A percentile compares a stretch with the other conserved stretches of the same genome.
phyloP scores from a whole-genome alignment of 331 rosid species.

The Malus hybrid region DNA sequence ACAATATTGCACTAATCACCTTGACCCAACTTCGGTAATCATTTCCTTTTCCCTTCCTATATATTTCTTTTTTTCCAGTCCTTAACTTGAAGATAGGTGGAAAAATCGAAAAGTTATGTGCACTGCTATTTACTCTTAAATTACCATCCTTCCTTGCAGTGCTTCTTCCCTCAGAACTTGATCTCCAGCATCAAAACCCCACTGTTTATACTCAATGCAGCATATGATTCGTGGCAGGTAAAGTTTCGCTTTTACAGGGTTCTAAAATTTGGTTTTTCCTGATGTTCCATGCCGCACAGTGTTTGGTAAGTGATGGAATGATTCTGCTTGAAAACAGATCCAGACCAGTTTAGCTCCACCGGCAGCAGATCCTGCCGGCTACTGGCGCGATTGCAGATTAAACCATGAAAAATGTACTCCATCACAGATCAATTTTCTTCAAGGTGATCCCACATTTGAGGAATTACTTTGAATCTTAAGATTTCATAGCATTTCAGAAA shows the following conservation, averaged over 20 bases:
- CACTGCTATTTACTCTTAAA: constrained; percentile 1
- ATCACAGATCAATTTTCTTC: constrained; percentile 68
- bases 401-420: constrained; percentile 62
- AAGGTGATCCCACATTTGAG: constrained; percentile 36
- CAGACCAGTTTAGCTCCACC: constrained; percentile 87
- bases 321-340: constrained; percentile 41
- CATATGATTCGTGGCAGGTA: constrained; percentile 98
- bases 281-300: neutral
- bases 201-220: constrained; percentile 76
- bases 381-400: constrained; percentile 80
- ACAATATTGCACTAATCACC: constrained; percentile 57
- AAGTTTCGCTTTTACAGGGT: neutral
- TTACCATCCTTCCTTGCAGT: constrained; percentile 36
- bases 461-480: neutral
- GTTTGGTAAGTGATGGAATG: neutral
- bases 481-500: neutral
- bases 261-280: neutral
- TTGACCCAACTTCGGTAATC: constrained; percentile 74
- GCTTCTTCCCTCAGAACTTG: constrained; percentile 92
- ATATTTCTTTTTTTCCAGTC: neutral
- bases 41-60: neutral
- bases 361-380: constrained; percentile 80
- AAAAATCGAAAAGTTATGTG: neutral
- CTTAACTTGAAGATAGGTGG: constrained; percentile 6
- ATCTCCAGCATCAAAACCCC: constrained; percentile 64